Evolutionary conservation across 495 filamentous ascomycete genomes (phyloP), one percentile per base, ranked within the genome.

Genomic region (Hypoxylon lienhwacheense): DNA sequence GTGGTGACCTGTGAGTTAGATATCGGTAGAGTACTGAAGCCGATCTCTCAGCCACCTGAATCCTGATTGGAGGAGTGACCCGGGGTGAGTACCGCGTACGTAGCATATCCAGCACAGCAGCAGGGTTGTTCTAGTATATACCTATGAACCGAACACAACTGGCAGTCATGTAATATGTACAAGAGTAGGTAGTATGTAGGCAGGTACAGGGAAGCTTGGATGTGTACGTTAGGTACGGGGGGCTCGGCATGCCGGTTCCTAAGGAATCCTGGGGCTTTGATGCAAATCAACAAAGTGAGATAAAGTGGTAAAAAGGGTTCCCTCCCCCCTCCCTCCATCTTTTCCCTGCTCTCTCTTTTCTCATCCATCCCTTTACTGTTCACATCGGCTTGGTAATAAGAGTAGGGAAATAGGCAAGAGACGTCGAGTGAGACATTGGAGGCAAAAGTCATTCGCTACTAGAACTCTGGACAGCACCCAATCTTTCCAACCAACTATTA

Each of bases 341-440:
- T 31, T 47, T 57, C 36, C 42, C 42, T 33, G 25, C 39, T 45
- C 29, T 32, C 20, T 15, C n/a, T 22, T 35, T 37, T 44, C 43
- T 17, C n/a, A 28, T 42, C 28, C 21, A 39, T 45, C 39, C 53
- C 46, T 37, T 54, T 45, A 50, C 29, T 42, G 29, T 46, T 37
- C 31, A 33, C 28, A 50, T 35, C 10, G 31, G 42, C 42, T 35
- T 37, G 17, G 34, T 32, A 47, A 55, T 47, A 55, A 47, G 57
- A 61, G 45, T 28, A 47, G 51, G 57, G 35, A 21, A 34, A 55
- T 50, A 55, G 51, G 57, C 51, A 61, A 61, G 57, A 61, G 50
- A 45, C 44, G 31, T 24, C 16, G 28, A 53, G 56, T 55, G 41
- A 61, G 45, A 52, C 41, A 61, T 55, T 37, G 51, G 57, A 46